A percentile compares a stretch with the other conserved stretches of the same genome.
Conservation (phyloP, 192 early-diverging fungal genomes). For the Mortierella hygrophila region DNA sequence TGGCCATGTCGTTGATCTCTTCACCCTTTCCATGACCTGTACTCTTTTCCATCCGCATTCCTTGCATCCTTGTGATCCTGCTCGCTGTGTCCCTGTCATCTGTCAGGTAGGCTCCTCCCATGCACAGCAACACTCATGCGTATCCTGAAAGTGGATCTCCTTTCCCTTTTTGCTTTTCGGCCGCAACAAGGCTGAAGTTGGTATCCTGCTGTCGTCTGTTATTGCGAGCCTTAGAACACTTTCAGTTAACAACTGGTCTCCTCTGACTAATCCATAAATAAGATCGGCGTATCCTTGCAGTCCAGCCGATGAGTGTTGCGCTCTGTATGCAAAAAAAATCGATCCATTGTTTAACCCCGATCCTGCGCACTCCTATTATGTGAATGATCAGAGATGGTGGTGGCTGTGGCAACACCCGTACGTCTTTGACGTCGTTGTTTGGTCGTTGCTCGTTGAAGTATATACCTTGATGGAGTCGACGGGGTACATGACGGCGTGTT, state of each 20-base stretch:
- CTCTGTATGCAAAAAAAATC: background rate
- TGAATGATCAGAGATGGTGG: background rate
- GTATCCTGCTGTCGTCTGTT: background rate
- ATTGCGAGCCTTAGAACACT: too few species aligned
- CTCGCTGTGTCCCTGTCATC: background rate
- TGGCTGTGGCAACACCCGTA: background rate
- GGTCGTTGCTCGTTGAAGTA: background rate
- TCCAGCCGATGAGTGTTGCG: background rate
- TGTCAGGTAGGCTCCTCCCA: background rate
- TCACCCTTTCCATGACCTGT: background rate
- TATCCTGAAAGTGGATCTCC: background rate
- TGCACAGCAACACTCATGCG: background rate
- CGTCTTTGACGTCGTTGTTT: background rate
- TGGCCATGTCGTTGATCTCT: background rate
- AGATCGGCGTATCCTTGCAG: background rate
- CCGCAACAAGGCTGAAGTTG: background rate
- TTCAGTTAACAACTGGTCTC: too few species aligned
- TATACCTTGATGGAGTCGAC: conserved; percentile 93
- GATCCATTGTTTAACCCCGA: background rate
- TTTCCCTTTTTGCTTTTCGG: background rate
- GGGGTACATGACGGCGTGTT: conserved; percentile 96
- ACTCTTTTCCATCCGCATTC: background rate
- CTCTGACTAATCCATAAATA: too few species aligned
- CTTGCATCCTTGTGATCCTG: background rate
- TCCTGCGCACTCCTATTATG: background rate